Percentiles rank a stretch among this genome's conserved stretches.
phyloP scores from a whole-genome alignment of 2,329 filamentous ascomycete species.

The Blumeria hordei region DNA sequence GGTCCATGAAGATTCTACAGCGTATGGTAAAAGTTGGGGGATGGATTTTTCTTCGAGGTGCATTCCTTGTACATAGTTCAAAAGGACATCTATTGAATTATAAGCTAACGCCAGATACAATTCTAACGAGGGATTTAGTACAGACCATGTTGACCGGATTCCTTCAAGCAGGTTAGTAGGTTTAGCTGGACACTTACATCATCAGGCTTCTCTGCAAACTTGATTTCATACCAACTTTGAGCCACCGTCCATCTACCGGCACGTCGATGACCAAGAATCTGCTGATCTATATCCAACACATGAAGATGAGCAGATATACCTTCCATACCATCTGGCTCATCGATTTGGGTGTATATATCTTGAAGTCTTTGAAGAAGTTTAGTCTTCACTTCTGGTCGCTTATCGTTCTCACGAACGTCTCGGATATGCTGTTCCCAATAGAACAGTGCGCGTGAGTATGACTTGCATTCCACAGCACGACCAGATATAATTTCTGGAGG shows the following conservation, averaged over 20 bases:
- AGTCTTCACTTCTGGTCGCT: conserved; percentile 22
- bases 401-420: conserved; percentile 15
- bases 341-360: conserved; percentile 88
- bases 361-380: conserved; percentile 57
- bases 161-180: conserved; percentile 67
- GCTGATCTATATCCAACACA: conserved; percentile 75
- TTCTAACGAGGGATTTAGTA: conserved; percentile 1
- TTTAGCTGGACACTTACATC: conserved; percentile 60
- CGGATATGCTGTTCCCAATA: conserved; percentile 84
- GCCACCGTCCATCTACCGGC: conserved; percentile 83
- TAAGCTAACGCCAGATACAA: too few relatives aligned
- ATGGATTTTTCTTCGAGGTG: conserved; percentile 23
- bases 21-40: conserved; percentile 52
- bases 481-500: conserved; percentile 52
- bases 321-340: conserved; percentile 90
- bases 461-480: conserved; percentile 78
- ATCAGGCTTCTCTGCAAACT: conserved; percentile 54
- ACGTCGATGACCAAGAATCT: conserved; percentile 79
- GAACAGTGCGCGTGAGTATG: conserved; percentile 77
- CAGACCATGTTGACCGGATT: conserved; percentile 83
- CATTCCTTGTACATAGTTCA: conserved; percentile 71
- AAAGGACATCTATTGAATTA: conserved; percentile 38
- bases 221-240: conserved; percentile 93
- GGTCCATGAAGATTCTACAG: conserved; percentile 79
- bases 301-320: conserved; percentile 76